phyloP scores from a whole-genome alignment of 352 stramenopile genomes.

The Pseudoperonospora humuli region DNA sequence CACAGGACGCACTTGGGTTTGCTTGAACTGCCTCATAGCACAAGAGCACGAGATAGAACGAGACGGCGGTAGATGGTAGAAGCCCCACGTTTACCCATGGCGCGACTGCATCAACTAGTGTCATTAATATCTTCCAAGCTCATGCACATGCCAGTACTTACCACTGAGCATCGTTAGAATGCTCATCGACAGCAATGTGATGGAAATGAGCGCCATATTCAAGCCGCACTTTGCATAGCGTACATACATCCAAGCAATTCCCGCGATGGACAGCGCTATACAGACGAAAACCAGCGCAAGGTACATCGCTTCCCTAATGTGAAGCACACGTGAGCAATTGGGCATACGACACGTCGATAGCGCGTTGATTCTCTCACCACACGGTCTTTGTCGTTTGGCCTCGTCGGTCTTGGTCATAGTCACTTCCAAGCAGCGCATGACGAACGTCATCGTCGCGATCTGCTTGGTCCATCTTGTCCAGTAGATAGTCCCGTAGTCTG shows the following conservation, averaged over 20 bases:
- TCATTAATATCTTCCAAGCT: conserved; percentile 1
- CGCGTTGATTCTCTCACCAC: conserved; percentile 5
- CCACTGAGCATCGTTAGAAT: conserved; percentile 47
- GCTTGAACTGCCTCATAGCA: conserved; percentile 63
- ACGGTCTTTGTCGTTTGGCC: conserved; percentile 14
- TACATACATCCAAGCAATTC: conserved; percentile 49
- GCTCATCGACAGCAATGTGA: conserved; percentile 39
- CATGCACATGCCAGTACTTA: conserved; percentile 12
- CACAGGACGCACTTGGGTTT: conserved; percentile 53
- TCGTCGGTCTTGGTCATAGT: conserved; percentile 20
- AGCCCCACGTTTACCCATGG: conserved; percentile 54
- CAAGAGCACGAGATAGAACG: conserved; percentile 57
- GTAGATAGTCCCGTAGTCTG: conserved; percentile 52
- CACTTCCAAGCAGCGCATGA: conserved; percentile 33
- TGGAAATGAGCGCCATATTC: conserved; percentile 51
- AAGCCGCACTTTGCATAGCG: conserved; percentile 42
- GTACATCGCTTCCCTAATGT: conserved; percentile 48
- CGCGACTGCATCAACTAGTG: conserved; percentile 26
- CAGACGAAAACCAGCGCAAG: conserved; percentile 37
- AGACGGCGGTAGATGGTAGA: conserved; percentile 43
- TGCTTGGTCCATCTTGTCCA: conserved; percentile 60
- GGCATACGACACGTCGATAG: background rate
- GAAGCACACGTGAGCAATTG: background rate
- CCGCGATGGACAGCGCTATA: conserved; percentile 23
- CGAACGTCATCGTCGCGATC: conserved; percentile 47